Base-by-base conservation (phyloP, 2,329 filamentous ascomycete species). In the Penicillium sp. region DNA sequence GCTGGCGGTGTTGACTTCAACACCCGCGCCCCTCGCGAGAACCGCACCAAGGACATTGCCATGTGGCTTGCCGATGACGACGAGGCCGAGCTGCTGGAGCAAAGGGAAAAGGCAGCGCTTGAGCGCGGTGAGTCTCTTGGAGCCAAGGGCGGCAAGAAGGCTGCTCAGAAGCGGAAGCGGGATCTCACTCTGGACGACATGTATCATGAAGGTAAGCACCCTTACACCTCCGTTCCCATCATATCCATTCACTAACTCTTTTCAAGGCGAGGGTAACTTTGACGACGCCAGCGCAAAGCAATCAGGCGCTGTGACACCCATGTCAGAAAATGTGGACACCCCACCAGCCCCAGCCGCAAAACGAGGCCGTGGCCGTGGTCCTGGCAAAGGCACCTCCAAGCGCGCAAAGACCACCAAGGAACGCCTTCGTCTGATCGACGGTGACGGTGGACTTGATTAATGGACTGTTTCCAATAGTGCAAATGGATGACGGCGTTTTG, bases 61-160 rank as follows among this genome's bases (percentile, higher is more conserved):
- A 87, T 97, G 86, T 97, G 93, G 93, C 84, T 98, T 56, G 92
- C 92, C 15, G 93, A 98, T 66, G 93, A 97, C 59, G 92, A 97
- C 49, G 89, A 97, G 68, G 93, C 90, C 1, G 92, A 93, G 64
- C 81, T 93, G 70, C 92, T 98, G 65, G 92, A 96, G 73, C 84
- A 87, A 57, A 90, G 91, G 61, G 93, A 96, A 73, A 89, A 88
- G 58, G 90, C 96, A 70, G 75, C 95, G 6, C 78, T 88, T 12
- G 82, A 82, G 53, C 79, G 80, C 38, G 87, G 81, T 55, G 87
- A 88, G 54, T 83, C 73, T 31, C 81, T 79, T 68, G 75, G 75
- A 52, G 75, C 75, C 41, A 86, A 84, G 72, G 83, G 81, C 50
- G 80, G 79, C 53, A 78, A 75, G 58, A 86, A 84, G 72, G 70